A percentile compares a stretch with the other conserved stretches of the same genome.
These are phyloP conservation scores for Mycogone perniciosa DNA, from an alignment of 2,329 filamentous ascomycete species.

Conservation along the genomic window DNA sequence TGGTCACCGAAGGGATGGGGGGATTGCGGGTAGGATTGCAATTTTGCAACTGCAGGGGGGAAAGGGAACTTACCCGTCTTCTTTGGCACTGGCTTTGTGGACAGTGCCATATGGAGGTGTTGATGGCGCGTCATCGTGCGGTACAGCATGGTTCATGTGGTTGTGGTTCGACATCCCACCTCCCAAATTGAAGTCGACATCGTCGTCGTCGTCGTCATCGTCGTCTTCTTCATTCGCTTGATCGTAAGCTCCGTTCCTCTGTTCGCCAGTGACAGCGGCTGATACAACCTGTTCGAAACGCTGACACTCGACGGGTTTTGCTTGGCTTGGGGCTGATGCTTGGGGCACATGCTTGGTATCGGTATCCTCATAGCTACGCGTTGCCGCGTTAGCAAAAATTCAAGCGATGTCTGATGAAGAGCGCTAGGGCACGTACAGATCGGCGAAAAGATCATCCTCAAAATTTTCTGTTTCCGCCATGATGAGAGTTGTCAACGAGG, in stretches of 20 bases:
- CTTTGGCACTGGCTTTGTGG: constrained; percentile 58
- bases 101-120: constrained; percentile 31
- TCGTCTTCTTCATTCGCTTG: constrained; percentile 40
- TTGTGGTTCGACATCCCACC: constrained; percentile 25
- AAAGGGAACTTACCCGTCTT: constrained; percentile 36
- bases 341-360: constrained; percentile 36
- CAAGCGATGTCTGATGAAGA: not conserved
- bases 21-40: not conserved
- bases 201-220: constrained; percentile 50
- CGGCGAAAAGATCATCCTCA: constrained; percentile 92
- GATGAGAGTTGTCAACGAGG: constrained; percentile 13
- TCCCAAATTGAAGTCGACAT: constrained; percentile 54
- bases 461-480: constrained; percentile 80
- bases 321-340: constrained; percentile 25
- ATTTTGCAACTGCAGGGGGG: not conserved
- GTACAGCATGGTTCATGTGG: constrained; percentile 1
- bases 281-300: constrained; percentile 3
- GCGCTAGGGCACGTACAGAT: constrained; percentile 60
- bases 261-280: constrained; percentile 18
- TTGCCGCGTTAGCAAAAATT: constrained; percentile 8
- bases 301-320: constrained; percentile 17
- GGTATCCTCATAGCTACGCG: constrained; percentile 59
- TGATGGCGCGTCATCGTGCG: constrained; percentile 27
- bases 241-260: constrained; percentile 28
- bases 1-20: constrained; percentile 2